phyloP scores from a whole-genome alignment of 306 rosid species.

The Lotus japonicus region DNA sequence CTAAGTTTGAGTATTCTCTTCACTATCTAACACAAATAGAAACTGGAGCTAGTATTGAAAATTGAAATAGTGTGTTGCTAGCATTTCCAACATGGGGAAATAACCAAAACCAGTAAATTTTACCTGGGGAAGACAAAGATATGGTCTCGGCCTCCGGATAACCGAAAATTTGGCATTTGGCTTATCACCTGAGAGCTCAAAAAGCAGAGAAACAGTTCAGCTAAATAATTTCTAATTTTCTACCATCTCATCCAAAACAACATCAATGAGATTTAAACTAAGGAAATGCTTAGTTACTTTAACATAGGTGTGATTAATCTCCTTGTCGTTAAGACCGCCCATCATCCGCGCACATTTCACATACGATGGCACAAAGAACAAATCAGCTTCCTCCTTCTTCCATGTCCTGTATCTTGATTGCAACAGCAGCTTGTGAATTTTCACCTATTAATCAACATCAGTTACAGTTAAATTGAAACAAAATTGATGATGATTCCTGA shows the following conservation, averaged over 20 bases:
- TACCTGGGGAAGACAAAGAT: conserved; percentile 96
- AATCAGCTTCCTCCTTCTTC: conserved; percentile 84
- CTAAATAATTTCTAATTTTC: conserved; percentile 19
- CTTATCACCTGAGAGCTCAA: conserved; percentile 52
- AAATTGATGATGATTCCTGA: neutral
- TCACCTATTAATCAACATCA: conserved; percentile 42
- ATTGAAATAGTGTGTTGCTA: too few species aligned
- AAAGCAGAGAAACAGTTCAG: neutral
- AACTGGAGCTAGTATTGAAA: too few species aligned
- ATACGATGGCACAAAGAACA: conserved; percentile 89
- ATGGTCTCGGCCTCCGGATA: conserved; percentile 91
- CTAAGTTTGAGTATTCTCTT: too few species aligned
- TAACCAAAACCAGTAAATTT: neutral
- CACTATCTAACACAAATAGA: too few species aligned
- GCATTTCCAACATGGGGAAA: neutral
- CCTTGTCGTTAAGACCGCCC: conserved; percentile 88
- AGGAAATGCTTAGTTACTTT: conserved; percentile 39
- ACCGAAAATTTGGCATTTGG: conserved; percentile 93
- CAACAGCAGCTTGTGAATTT: conserved; percentile 74
- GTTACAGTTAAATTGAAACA: too few species aligned
- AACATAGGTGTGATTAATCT: conserved; percentile 62
- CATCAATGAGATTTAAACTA: neutral
- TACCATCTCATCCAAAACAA: too few species aligned
- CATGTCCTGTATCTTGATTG: conserved; percentile 55
- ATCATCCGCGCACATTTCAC: conserved; percentile 82